phyloP scores from a whole-genome alignment of 345 rosid genomes.

The Brassica juncea region DNA sequence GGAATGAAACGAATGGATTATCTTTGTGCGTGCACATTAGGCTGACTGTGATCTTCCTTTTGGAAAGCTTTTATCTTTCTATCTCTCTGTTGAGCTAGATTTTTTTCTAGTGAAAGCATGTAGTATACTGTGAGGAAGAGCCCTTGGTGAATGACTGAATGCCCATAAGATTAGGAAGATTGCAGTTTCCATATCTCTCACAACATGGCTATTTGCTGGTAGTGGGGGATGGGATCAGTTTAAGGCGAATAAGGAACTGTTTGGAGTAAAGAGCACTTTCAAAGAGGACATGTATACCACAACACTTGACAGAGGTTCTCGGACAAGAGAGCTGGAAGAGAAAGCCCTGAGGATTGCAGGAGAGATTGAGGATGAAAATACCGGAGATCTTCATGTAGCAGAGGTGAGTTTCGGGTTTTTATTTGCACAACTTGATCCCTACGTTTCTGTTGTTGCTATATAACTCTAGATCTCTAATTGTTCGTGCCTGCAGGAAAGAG shows the following conservation, averaged over 20 bases:
- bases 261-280: conserved; percentile 56
- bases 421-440: neutral
- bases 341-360: conserved; percentile 81
- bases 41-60: conserved; percentile 10
- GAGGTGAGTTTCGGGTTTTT: conserved; percentile 56
- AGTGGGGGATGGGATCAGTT: neutral
- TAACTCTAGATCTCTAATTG: neutral
- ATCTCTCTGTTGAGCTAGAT: conserved; percentile 10
- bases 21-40: conserved; percentile 8
- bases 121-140: conserved; percentile 13
- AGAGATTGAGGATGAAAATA: conserved; percentile 92
- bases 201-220: conserved; percentile 9
- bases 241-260: neutral
- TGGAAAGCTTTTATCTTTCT: conserved; percentile 25
- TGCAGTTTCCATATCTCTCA: neutral
- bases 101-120: neutral
- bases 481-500: conserved; percentile 73
- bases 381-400: conserved; percentile 84
- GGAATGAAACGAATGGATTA: neutral
- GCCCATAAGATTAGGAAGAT: neutral
- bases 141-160: conserved; percentile 4
- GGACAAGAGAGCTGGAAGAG: conserved; percentile 62
- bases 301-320: conserved; percentile 72
- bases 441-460: neutral
- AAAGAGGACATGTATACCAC: conserved; percentile 91